Base-by-base conservation (phyloP, 2,329 filamentous ascomycete genomes). In the Penicillium sp. region DNA sequence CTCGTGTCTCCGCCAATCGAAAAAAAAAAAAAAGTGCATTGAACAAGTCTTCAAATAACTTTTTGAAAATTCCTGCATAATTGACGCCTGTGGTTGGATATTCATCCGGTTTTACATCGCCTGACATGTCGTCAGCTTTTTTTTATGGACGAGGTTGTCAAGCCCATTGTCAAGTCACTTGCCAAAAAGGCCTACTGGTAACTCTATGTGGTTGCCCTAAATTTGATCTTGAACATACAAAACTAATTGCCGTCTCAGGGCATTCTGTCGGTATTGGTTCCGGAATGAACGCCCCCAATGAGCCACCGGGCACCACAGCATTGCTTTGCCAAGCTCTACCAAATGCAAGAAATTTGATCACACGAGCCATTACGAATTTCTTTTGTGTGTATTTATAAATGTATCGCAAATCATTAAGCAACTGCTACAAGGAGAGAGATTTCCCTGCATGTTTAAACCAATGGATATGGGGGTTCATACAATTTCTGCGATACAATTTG, bases 1-100 rank as follows among this genome's bases (percentile, higher is more conserved):
- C 10, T 4, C n/a, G 4, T 37, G 9, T 18, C n/a, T 18, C 10
- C 37, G 3, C 9, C 6, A 11, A 10, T 20, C 10, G 18, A 39
- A 1, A n/a, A 11, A 5, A 1, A 26, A 39, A 1, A n/a, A 11
- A 5, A 1, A 26, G 2, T 43, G 24, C 24, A n/a, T 1, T 0
- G 40, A 26, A 5, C 40, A 43, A 11, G 5, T 39, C 1, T 2
- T 20, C 13, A 3, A 13, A 5, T 20, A 39, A 13, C 16, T 43
- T 3, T 16, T 26, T n/a, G 16, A n/a, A 1, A n/a, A 43, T 5
- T 2, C 18, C 3, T 5, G 29, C 6, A n/a, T 43, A 5, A 3
- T 43, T 3, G 16, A 29, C 8, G n/a, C 5, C 1, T 13, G 13
- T 2, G 37, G 18, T 8, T 43, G 40, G 40, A 4, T 29, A 6